These are phyloP conservation scores for Xylariales sp. DNA, from an alignment of 2,329 filamentous ascomycete genomes.

Conservation along the genomic window DNA sequence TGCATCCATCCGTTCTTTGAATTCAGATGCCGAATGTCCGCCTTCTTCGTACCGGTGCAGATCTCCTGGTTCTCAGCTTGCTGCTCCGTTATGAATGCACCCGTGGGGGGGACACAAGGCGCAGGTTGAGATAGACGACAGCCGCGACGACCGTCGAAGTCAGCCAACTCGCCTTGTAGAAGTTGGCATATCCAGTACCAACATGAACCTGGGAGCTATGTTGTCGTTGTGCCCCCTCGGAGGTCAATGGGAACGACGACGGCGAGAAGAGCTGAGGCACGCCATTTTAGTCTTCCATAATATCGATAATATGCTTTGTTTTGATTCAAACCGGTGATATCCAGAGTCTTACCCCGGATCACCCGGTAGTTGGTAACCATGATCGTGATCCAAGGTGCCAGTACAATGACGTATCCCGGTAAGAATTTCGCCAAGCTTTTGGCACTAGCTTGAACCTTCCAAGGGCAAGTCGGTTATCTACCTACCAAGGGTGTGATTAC, in stretches of 20 bases:
- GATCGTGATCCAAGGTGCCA: constrained; percentile 11
- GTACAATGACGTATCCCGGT: constrained; percentile 9
- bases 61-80: background rate
- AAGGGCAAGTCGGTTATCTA: constrained; percentile 8
- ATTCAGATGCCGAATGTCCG: too few species aligned
- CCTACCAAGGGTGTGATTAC: constrained; percentile 9
- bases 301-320: constrained; percentile 11
- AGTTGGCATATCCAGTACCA: constrained; percentile 2
- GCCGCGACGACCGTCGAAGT: constrained; percentile 9
- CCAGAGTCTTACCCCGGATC: constrained; percentile 5
- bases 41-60: background rate
- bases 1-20: too few species aligned
- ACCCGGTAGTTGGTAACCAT: constrained; percentile 13
- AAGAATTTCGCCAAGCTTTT: constrained; percentile 9
- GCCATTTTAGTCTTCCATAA: constrained; percentile 8
- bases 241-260: constrained; percentile 10
- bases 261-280: constrained; percentile 7
- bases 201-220: constrained; percentile 1
- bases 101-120: background rate
- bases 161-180: constrained; percentile 9
- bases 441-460: constrained; percentile 10
- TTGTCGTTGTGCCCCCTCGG: constrained; percentile 4
- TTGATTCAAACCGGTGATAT: constrained; percentile 9
- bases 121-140: constrained; percentile 3
- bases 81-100: too few species aligned